A percentile compares a stretch with the other conserved stretches of the same genome.
Evolutionary conservation across 441 rosid species (phyloP).

Genomic region (Bruguiera hainesii): DNA sequence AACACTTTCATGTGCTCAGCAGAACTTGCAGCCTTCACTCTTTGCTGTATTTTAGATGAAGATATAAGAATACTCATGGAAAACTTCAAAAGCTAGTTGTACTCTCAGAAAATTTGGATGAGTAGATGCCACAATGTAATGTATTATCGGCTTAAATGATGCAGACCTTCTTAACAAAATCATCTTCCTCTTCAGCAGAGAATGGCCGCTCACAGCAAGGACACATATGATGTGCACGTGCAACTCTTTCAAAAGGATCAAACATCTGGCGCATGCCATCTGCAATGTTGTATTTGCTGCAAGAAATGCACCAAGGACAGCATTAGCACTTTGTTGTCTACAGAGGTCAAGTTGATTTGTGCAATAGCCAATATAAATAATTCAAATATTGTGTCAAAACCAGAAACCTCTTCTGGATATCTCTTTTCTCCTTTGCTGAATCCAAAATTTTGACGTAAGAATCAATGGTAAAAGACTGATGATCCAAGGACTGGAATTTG

Average conservation of each 20-base stretch:
- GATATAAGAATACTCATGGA: slow-evolving; percentile 15
- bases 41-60: slow-evolving; percentile 66
- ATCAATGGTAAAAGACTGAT: slow-evolving; percentile 60
- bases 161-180: slow-evolving; percentile 84
- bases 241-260: slow-evolving; percentile 92
- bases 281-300: slow-evolving; percentile 90
- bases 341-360: slow-evolving; percentile 12
- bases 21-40: slow-evolving; percentile 84
- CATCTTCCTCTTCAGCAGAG: slow-evolving; percentile 86
- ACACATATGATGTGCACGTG: slow-evolving; percentile 86
- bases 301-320: slow-evolving; percentile 24
- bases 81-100: too few species aligned
- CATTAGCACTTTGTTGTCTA: slow-evolving; percentile 31
- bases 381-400: slow-evolving; percentile 19
- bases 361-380: slow-evolving; percentile 11
- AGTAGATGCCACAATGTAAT: slow-evolving; percentile 8
- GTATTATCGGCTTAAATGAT: slow-evolving; percentile 10
- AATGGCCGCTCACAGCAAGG: slow-evolving; percentile 98
- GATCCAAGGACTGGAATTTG: slow-evolving; percentile 73
- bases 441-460: slow-evolving; percentile 70
- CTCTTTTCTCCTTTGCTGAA: slow-evolving; percentile 74
- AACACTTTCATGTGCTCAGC: slow-evolving; percentile 76
- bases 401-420: slow-evolving; percentile 68
- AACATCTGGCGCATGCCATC: slow-evolving; percentile 95
- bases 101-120: neutral